phyloP scores from a whole-genome alignment of 192 early-diverging fungal species.

The Backusella liffmaniae region DNA sequence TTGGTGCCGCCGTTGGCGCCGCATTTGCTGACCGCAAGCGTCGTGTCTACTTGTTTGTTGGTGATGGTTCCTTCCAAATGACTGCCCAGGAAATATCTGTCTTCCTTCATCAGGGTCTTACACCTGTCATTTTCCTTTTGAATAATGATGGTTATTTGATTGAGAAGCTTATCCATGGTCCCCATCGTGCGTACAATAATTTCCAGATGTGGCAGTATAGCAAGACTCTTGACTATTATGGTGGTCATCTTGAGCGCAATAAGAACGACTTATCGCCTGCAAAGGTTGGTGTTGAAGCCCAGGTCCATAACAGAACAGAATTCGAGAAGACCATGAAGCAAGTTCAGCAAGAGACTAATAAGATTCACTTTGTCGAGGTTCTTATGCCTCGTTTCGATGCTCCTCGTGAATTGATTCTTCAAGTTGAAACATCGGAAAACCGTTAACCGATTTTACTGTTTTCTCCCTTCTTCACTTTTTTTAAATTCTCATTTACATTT shows the following conservation, averaged over 20 bases:
- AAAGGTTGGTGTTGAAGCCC: constrained; percentile 30
- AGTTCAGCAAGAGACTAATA: constrained; percentile 27
- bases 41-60: constrained; percentile 45
- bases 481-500: neutral
- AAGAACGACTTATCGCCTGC: neutral
- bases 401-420: constrained; percentile 36
- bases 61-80: constrained; percentile 52
- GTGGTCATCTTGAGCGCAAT: constrained; percentile 25
- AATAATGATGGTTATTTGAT: constrained; percentile 56
- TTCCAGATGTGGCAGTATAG: constrained; percentile 48
- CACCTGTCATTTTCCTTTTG: constrained; percentile 48
- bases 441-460: neutral
- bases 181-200: constrained; percentile 41
- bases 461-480: neutral
- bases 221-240: constrained; percentile 46
- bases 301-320: constrained; percentile 30
- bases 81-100: constrained; percentile 48
- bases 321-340: constrained; percentile 38
- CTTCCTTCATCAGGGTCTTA: constrained; percentile 45
- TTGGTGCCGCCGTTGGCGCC: constrained; percentile 43
- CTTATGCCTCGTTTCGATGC: constrained; percentile 46
- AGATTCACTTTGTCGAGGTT: constrained; percentile 47
- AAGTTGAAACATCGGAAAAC: constrained; percentile 20
- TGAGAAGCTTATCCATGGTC: constrained; percentile 47
- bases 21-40: constrained; percentile 37